Base-by-base conservation (phyloP, 139 green algal genomes). In the Parachlorella kessleri region DNA sequence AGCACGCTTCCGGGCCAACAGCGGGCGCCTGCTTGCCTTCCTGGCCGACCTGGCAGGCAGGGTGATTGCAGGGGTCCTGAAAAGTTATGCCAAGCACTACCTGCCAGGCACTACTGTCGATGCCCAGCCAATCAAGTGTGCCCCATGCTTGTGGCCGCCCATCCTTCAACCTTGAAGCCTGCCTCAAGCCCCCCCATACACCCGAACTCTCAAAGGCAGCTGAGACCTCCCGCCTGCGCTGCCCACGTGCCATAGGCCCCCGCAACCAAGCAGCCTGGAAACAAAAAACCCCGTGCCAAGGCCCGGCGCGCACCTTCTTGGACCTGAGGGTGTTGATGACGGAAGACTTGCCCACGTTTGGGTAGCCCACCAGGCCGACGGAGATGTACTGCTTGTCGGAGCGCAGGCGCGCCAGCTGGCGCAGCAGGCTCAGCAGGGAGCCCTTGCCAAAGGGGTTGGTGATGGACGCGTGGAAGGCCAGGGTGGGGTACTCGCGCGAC, bases 381-480 rank as follows among this genome's bases (percentile, higher is more conserved):
- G 85, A 94, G 82, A 99, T 97, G 81, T 95, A 95, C 84, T 97
- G 94, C 83, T 98, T 98, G 89, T 99, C 96, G 28, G 86, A 91
- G 66, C 96, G 92, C 76, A 99, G 85, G 32, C 97, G 88, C 2
- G 94, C 55, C 32, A 99, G 90, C 82, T 97, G 93, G 81, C 95
- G 85, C 80, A 97, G 87, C 73, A 97, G 81, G 53, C 84, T 87
- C 55, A 97, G 87, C 78, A 97, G 87, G 48, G 88, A 87, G 36
- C 97, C 97, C 91, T 99, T 99, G 81, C 97, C 97, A 88, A 99
- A 99, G 70, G 97, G 93, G 84, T 99, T 98, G 55, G 92, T 98
- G 74, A 99, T 89, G 63, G 83, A 94, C 24, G 97, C 94, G 77
- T 99, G 97, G 90, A 99, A 99, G 70, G 97, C 97, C 8, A 99